Percentiles rank a stretch among this genome's conserved stretches.
These are phyloP conservation scores for Kipferlia bialata DNA, from an alignment of 78 protist genomes.

Conservation along the genomic window DNA sequence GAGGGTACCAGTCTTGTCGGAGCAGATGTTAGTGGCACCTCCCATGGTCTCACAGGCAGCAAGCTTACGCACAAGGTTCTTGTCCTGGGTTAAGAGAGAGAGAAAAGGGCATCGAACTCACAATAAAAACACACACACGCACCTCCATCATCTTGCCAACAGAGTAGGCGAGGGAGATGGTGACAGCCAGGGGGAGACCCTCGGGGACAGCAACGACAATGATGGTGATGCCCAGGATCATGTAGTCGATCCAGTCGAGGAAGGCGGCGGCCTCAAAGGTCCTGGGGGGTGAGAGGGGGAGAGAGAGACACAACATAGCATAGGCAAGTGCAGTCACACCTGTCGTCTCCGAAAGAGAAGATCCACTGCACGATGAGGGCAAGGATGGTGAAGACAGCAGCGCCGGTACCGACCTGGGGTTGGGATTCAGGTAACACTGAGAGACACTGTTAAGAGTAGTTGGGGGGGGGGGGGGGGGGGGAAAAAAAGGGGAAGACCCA, in stretches of 20 bases:
- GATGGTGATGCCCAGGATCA: constrained; percentile 8
- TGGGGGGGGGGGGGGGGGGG: too few relatives aligned
- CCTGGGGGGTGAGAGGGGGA: background rate
- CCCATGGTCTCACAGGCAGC: constrained; percentile 76
- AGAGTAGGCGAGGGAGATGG: constrained; percentile 65
- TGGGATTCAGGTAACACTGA: too few relatives aligned
- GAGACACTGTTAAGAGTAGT: too few relatives aligned
- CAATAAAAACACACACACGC: too few relatives aligned
- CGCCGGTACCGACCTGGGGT: too few relatives aligned
- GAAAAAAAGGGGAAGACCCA: too few relatives aligned
- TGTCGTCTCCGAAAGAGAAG: background rate
- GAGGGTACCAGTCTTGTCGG: constrained; percentile 78
- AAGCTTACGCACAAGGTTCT: constrained; percentile 59
- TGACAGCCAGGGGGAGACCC: constrained; percentile 70
- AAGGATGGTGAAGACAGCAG: constrained; percentile 14
- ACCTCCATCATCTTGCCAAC: constrained; percentile 62
- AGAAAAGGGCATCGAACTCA: too few relatives aligned
- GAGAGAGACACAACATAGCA: background rate
- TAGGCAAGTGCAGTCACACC: background rate
- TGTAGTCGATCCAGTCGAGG: background rate
- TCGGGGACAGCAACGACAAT: constrained; percentile 31
- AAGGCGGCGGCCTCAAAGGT: background rate
- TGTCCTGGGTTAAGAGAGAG: constrained; percentile 49
- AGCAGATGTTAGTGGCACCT: constrained; percentile 72
- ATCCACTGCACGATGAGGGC: constrained; percentile 1